These are phyloP conservation scores for Pyrrhoderma noxium DNA, from an alignment of 1,284 basidiomycete species.

Conservation along the genomic window DNA sequence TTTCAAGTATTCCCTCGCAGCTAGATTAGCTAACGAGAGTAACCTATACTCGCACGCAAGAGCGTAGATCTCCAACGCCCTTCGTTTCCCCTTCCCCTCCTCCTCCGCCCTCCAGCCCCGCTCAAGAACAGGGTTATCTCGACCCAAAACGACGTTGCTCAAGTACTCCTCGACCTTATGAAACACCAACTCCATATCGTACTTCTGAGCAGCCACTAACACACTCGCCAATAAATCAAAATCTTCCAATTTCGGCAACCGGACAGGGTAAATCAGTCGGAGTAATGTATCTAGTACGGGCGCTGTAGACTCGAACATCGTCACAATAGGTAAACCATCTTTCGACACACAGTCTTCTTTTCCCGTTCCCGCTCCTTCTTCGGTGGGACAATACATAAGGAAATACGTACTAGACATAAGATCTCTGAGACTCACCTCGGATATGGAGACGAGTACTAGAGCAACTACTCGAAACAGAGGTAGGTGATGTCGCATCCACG, in stretches of 20 bases:
- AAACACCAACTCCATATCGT: constrained; percentile 7
- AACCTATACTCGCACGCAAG: constrained; percentile 8
- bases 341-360: constrained; percentile 1
- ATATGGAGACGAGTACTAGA: too few species aligned
- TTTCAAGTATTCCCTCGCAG: constrained; percentile 5
- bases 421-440: too few species aligned
- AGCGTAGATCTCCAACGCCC: constrained; percentile 3
- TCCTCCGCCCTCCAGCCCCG: too few species aligned
- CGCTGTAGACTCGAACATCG: constrained; percentile 7
- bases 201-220: constrained; percentile 13
- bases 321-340: constrained; percentile 10
- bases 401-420: too few species aligned
- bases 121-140: background rate
- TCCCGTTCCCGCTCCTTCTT: too few species aligned
- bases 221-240: background rate
- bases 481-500: background rate
- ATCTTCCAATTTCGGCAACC: constrained; percentile 2
- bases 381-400: too few species aligned
- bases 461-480: too few species aligned
- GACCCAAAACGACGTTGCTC: background rate
- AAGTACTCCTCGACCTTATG: background rate
- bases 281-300: constrained; percentile 8
- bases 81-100: background rate
- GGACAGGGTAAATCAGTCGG: constrained; percentile 11
- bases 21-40: constrained; percentile 2